Base-by-base conservation (phyloP, 2,329 filamentous ascomycete species). In the Metarhizium robertsii region DNA sequence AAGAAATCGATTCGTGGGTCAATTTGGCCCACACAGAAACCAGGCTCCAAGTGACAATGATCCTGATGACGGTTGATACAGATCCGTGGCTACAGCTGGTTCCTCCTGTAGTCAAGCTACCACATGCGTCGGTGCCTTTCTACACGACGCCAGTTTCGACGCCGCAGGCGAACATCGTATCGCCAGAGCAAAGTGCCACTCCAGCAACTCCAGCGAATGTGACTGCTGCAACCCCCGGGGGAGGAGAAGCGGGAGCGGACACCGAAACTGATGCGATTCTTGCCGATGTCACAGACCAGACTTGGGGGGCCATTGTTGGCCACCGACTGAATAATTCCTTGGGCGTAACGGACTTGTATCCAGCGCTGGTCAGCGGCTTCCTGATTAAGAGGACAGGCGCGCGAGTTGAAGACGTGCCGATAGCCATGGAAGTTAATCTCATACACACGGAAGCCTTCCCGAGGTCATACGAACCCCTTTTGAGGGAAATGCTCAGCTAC, bases 271-370 rank as follows among this genome's bases (percentile, higher is more conserved):
- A 92, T 56, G 81, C 86, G 1, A 80, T 86, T 20, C 79, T 95
- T 11, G 73, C 88, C 18, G 88, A 94, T 64, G 70, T 81, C 2
- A 84, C 84, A 1, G 89, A 94, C 62, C 86, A 89, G 59, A 87
- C 82, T 0, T 92, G 87, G 85, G 88, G 85, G 20, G 80, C 88
- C 5, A 75, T 94, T 16, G 77, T 88, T 46, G 78, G 81, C 1
- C 86, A 90, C 65, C 77, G 83, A 14, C 74, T 86, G 16, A 83
- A 79, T 67, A 85, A 81, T 63, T 80, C 83, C 0, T 70, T 75
- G 10, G 78, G 78, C 3, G 71, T 80, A 16, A 71, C 79, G 5
- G 80, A 84, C 47, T 67, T 79, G 42, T 78, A 76, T 51, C 80
- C 80, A 1, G 76, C 83, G 0, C 75, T 87, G 1, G 76, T 81